Base-by-base conservation (phyloP, 164 flowering plant genomes). In the Saururus chinensis region DNA sequence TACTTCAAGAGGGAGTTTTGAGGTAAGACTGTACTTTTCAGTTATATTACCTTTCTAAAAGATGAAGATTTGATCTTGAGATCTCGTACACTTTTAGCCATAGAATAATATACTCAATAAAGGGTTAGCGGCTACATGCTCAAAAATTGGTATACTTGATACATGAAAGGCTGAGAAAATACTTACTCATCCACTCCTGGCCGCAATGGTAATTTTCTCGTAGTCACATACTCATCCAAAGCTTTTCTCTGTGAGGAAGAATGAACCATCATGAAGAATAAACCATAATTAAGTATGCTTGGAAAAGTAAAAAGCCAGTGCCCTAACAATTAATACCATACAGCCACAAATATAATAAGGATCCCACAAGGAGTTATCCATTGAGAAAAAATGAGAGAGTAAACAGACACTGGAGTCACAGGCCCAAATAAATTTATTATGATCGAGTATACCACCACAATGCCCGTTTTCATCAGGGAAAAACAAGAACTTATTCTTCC, bases 131-230 rank as follows among this genome's bases (percentile, higher is more conserved):
- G 14, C 49, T 45, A 12, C 49, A 12, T 45, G 16, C 17, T 45
- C 2, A 45, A 12, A 12, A 17, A 12, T 10, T 45, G 17, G 17
- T 45, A 2, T 45, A 12, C 14, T 45, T 45, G 49, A 45, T 45
- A 17, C 14, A 45, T 12, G 17, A 45, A 45, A 45, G 17, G 17
- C 14, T 12, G 17, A 58, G 35, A 49, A n/a, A n/a, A 61, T 30
- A 59, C 96, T 86, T 64, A 89, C 96, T 85, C 79, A 76, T 81
- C 83, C 59, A 76, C 81, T 63, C 97, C 98, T 69, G 96, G 96
- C 59, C 97, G 83, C 69, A 93, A 69, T 35, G 92, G 79, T 66
- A 81, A 62, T 65, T 68, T 62, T 60, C 77, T 60, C 59, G 92
- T 76, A 67, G 62, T 70, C 69, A 83, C 73, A 67, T 82, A 68